Percentiles rank a stretch among this genome's conserved stretches.
These are phyloP conservation scores for Myriosclerotinia curreyana DNA, from an alignment of 2,329 filamentous ascomycete genomes.

Conservation along the genomic window DNA sequence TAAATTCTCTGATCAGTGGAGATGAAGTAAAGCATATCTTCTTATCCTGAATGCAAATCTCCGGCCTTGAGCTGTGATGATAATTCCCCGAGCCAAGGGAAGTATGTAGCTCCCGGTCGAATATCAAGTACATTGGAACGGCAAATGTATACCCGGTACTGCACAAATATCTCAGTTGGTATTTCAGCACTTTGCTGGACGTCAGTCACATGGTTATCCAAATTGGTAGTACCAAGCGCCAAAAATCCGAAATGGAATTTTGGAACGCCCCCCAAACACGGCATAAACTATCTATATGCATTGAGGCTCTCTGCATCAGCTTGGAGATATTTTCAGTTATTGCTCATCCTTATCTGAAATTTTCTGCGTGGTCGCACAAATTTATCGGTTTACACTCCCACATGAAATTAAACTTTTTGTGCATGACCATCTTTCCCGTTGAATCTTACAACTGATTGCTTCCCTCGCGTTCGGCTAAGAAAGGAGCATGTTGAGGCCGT, in stretches of 20 bases:
- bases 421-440: slow-evolving; percentile 8
- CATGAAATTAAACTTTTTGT: slow-evolving; percentile 8
- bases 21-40: neutral
- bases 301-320: slow-evolving; percentile 14
- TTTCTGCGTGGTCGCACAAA: slow-evolving; percentile 5
- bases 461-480: slow-evolving; percentile 6
- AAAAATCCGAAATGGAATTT: neutral
- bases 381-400: neutral
- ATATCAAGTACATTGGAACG: neutral
- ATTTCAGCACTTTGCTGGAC: slow-evolving; percentile 9
- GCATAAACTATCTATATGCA: slow-evolving; percentile 11
- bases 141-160: slow-evolving; percentile 15
- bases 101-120: slow-evolving; percentile 5
- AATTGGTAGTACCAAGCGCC: slow-evolving; percentile 3
- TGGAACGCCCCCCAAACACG: neutral
- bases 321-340: neutral
- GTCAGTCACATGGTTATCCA: neutral
- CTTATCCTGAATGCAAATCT: slow-evolving; percentile 3
- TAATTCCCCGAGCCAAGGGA: slow-evolving; percentile 4
- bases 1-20: neutral
- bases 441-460: slow-evolving; percentile 1
- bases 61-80: neutral
- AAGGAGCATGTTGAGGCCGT: slow-evolving; percentile 6
- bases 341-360: slow-evolving; percentile 7
- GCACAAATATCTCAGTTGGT: neutral